These are phyloP conservation scores for Podosphaera leucotricha DNA, from an alignment of 2,329 filamentous ascomycete species.

Conservation along the genomic window DNA sequence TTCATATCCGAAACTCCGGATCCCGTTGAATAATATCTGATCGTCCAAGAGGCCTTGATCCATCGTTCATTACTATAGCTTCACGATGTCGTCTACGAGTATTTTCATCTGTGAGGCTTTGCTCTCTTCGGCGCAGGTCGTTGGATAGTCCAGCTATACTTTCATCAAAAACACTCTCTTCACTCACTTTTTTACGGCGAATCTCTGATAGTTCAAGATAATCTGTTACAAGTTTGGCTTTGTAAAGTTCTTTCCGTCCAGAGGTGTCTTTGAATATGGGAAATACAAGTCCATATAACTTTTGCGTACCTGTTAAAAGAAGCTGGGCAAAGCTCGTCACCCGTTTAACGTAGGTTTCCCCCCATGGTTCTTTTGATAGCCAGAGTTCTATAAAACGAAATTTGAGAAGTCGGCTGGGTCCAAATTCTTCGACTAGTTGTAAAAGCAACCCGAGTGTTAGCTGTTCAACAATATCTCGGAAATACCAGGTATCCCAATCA, in stretches of 20 bases:
- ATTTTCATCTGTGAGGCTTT: slow-evolving; percentile 43
- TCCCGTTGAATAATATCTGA: slow-evolving; percentile 51
- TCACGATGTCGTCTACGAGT: slow-evolving; percentile 56
- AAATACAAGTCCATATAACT: slow-evolving; percentile 23
- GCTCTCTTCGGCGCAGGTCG: slow-evolving; percentile 20
- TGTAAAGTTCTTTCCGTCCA: slow-evolving; percentile 11
- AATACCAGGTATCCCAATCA: slow-evolving; percentile 36
- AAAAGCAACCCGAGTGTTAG: slow-evolving; percentile 32
- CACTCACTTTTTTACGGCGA: slow-evolving; percentile 21
- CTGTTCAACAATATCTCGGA: slow-evolving; percentile 37
- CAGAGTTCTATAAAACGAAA: slow-evolving; percentile 47
- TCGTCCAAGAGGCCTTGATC: slow-evolving; percentile 47
- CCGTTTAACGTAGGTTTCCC: slow-evolving; percentile 27
- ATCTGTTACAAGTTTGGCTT: slow-evolving; percentile 11
- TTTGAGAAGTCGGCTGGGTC: slow-evolving; percentile 31
- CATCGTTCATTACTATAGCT: slow-evolving; percentile 77
- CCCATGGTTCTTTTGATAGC: slow-evolving; percentile 53
- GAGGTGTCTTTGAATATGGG: slow-evolving; percentile 15
- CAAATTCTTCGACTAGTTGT: slow-evolving; percentile 29
- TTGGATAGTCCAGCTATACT: neutral
- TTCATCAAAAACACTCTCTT: slow-evolving; percentile 14
- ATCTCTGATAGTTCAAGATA: slow-evolving; percentile 22
- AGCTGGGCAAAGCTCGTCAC: slow-evolving; percentile 25
- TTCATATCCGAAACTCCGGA: neutral
- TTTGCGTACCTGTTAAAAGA: slow-evolving; percentile 7